These are phyloP conservation scores for peach (Prunus persica) DNA, from an alignment of 306 rosid genomes.

Conservation along the genomic window DNA sequence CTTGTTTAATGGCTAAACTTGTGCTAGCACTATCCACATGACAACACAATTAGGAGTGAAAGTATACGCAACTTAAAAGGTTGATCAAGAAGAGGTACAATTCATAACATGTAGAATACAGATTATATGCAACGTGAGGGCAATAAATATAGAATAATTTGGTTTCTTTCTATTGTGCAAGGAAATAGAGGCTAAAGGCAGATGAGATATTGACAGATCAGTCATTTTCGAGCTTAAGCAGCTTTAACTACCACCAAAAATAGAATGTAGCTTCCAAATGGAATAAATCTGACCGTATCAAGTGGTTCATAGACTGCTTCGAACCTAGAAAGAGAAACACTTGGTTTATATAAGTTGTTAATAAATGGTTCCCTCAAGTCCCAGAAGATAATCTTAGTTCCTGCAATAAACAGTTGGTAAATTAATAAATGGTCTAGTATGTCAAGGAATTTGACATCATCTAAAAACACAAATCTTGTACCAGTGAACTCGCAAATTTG, in stretches of 20 bases:
- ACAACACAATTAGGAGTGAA: neutral
- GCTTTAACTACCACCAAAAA: conserved; percentile 21
- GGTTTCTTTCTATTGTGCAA: neutral
- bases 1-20: neutral
- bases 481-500: conserved; percentile 90
- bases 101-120: neutral
- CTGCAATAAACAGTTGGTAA: conserved; percentile 47
- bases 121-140: neutral
- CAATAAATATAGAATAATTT: neutral
- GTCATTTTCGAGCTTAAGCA: conserved; percentile 11
- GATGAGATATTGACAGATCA: neutral
- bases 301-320: conserved; percentile 84
- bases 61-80: neutral
- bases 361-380: conserved; percentile 87
- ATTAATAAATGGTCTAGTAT: conserved; percentile 20
- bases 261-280: conserved; percentile 11
- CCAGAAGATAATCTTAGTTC: conserved; percentile 93
- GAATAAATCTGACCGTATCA: conserved; percentile 62
- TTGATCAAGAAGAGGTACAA: neutral
- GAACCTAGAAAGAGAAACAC: conserved; percentile 68
- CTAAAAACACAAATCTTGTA: conserved; percentile 22
- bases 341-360: conserved; percentile 80
- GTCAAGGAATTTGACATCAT: conserved; percentile 12
- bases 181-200: neutral
- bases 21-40: conserved; percentile 1